These are phyloP conservation scores for Fusarium sp. DNA, from an alignment of 2,329 filamentous ascomycete genomes.

Conservation along the genomic window DNA sequence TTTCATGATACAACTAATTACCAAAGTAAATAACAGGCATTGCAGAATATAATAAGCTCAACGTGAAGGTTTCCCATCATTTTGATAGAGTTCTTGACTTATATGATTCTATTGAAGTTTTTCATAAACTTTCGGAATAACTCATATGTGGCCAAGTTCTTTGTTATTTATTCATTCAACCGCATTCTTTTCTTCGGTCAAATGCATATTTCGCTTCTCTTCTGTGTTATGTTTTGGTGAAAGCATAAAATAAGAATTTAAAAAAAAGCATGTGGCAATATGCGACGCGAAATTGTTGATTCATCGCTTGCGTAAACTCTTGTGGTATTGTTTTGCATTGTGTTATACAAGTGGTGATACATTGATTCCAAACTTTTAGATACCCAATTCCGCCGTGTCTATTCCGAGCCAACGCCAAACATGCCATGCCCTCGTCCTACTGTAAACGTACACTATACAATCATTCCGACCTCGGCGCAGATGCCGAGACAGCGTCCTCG, in stretches of 20 bases:
- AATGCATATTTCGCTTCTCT: no score
- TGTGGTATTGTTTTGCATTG: neutral
- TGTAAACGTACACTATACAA: conserved; percentile 16
- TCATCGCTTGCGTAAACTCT: neutral
- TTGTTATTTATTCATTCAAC: no score
- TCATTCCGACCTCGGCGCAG: conserved; percentile 14
- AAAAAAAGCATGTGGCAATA: conserved; percentile 11
- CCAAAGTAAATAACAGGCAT: no score
- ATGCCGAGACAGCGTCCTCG: neutral
- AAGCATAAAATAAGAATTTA: neutral
- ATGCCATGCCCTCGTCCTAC: conserved; percentile 6
- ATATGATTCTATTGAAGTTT: no score
- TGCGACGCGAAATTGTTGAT: neutral
- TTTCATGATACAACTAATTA: no score
- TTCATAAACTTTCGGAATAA: no score
- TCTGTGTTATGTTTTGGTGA: no score
- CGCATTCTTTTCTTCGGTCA: no score
- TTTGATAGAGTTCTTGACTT: no score
- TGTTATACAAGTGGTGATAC: conserved; percentile 31
- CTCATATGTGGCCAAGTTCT: no score
- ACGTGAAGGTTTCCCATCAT: no score
- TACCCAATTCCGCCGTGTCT: conserved; percentile 5
- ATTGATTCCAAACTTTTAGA: conserved; percentile 26
- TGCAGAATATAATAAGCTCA: no score
- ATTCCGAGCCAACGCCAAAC: conserved; percentile 25